Conservation (phyloP, 306 rosid genomes). For the Trifolium fragiferum region DNA sequence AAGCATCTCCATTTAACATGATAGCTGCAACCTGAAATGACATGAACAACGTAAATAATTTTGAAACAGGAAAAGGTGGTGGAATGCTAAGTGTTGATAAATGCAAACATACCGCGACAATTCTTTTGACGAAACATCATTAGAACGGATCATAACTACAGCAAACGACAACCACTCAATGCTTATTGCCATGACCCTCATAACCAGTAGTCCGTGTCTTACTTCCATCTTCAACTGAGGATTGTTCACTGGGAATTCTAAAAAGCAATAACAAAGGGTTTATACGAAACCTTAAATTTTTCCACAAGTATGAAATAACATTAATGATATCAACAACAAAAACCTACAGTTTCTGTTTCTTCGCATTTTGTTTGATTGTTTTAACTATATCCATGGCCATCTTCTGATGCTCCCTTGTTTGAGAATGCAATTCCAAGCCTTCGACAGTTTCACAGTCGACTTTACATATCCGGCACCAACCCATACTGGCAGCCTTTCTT, state of each 20-base stretch:
- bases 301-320: conserved; percentile 19
- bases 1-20: conserved; percentile 70
- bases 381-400: conserved; percentile 92
- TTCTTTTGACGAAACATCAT: conserved; percentile 49
- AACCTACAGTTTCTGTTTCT: conserved; percentile 77
- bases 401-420: conserved; percentile 93
- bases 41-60: conserved; percentile 63
- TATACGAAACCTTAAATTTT: conserved; percentile 15
- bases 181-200: conserved; percentile 73
- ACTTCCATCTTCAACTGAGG: conserved; percentile 68
- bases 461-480: conserved; percentile 99
- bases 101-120: conserved; percentile 61
- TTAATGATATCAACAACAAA: conserved; percentile 6
- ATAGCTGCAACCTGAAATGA: conserved; percentile 89
- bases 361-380: conserved; percentile 88
- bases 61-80: conserved; percentile 43
- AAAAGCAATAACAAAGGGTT: conserved; percentile 32
- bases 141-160: conserved; percentile 42
- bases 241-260: conserved; percentile 66
- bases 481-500: conserved; percentile 78
- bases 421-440: conserved; percentile 96
- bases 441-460: conserved; percentile 94
- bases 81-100: conserved; percentile 55
- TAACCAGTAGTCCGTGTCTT: conserved; percentile 53
- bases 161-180: conserved; percentile 52